phyloP scores from a whole-genome alignment of 352 stramenopile species.

The Phytopythium sindhum region DNA sequence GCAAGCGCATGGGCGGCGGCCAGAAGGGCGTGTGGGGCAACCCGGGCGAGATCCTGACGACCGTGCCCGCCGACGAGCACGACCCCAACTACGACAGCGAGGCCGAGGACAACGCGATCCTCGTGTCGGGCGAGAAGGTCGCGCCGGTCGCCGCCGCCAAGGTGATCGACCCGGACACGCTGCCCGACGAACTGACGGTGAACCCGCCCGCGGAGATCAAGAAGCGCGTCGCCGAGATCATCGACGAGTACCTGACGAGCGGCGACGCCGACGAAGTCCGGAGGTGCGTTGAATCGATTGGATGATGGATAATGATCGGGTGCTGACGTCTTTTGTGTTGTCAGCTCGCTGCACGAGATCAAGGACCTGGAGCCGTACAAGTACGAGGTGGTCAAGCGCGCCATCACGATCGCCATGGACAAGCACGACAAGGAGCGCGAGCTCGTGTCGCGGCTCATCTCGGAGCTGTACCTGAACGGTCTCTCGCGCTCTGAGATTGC shows the following conservation, averaged over 20 bases:
- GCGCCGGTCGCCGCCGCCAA: slow-evolving; percentile 36
- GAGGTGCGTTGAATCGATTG: slow-evolving; percentile 18
- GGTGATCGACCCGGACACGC: slow-evolving; percentile 56
- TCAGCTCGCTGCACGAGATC: slow-evolving; percentile 64
- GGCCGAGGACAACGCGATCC: slow-evolving; percentile 86
- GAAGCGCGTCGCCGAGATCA: slow-evolving; percentile 86
- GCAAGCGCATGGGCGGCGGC: slow-evolving; percentile 85
- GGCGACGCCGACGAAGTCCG: slow-evolving; percentile 90
- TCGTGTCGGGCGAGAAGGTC: slow-evolving; percentile 46
- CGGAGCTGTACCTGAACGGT: slow-evolving; percentile 90
- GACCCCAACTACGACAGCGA: slow-evolving; percentile 95
- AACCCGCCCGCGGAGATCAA: slow-evolving; percentile 85
- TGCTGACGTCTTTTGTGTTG: background rate
- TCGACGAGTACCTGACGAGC: slow-evolving; percentile 88
- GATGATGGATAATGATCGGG: background rate
- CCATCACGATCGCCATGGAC: slow-evolving; percentile 95
- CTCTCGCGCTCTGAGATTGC: slow-evolving; percentile 73
- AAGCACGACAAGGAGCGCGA: slow-evolving; percentile 91
- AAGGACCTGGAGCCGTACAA: slow-evolving; percentile 70
- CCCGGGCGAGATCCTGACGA: slow-evolving; percentile 60
- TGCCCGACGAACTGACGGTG: slow-evolving; percentile 70
- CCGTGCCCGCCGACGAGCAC: slow-evolving; percentile 76
- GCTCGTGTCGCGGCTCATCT: slow-evolving; percentile 90
- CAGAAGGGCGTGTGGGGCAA: slow-evolving; percentile 85
- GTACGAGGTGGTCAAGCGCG: slow-evolving; percentile 94